A percentile compares a stretch with the other conserved stretches of the same genome.
Evolutionary conservation across 768 basidiomycete species (phyloP).

Genomic region (Lentinula aciculospora): DNA sequence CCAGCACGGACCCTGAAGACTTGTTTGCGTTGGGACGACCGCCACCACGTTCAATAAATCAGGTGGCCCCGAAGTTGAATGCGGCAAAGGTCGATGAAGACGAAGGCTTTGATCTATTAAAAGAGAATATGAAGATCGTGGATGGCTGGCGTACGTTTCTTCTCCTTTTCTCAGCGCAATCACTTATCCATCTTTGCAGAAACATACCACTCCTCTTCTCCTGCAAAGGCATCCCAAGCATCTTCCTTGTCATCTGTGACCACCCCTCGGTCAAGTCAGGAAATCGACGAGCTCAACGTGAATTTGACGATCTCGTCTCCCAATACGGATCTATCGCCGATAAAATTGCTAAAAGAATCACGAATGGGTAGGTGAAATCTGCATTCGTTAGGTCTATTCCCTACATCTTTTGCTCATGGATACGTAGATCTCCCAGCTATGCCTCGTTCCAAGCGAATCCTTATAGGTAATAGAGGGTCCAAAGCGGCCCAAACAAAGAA

Average conservation of each 20-base stretch:
- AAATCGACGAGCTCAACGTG: constrained; percentile 28
- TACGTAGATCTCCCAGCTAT: background rate
- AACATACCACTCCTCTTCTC: constrained; percentile 31
- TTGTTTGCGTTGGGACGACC: background rate
- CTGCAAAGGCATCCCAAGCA: constrained; percentile 13
- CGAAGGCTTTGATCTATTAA: constrained; percentile 37
- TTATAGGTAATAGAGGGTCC: background rate
- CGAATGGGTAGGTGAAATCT: constrained; percentile 41
- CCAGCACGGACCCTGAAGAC: background rate
- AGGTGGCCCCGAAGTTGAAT: background rate
- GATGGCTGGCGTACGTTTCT: constrained; percentile 57
- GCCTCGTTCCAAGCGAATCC: background rate
- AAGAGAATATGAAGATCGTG: constrained; percentile 50
- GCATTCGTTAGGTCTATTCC: background rate
- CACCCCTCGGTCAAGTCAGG: constrained; percentile 34
- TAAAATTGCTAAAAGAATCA: constrained; percentile 30
- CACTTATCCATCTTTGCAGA: constrained; percentile 12
- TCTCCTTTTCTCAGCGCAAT: background rate
- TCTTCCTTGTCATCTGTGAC: background rate
- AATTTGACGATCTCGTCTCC: constrained; percentile 46
- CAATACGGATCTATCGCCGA: constrained; percentile 33
- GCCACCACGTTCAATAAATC: background rate
- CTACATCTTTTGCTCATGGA: background rate
- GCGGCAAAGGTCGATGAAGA: constrained; percentile 20
- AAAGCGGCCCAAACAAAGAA: background rate